Evolutionary conservation across 2,329 filamentous ascomycete species (phyloP).

Genomic region (Fusarium begoniae): DNA sequence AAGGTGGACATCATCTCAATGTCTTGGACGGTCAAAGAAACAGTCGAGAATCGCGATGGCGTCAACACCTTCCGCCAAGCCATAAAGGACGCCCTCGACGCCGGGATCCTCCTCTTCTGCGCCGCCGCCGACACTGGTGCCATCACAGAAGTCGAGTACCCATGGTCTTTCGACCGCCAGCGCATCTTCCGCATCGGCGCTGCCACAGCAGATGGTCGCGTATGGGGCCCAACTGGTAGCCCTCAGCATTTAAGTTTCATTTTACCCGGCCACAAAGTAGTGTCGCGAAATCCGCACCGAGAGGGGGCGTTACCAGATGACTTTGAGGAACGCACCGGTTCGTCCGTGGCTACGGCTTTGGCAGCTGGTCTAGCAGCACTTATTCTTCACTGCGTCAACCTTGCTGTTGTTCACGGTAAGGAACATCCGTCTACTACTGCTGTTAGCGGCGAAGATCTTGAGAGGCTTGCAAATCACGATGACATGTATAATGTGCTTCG

Average conservation of each 20-base stretch:
- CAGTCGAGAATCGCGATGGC: background rate
- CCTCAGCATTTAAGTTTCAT: background rate
- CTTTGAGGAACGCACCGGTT: constrained; percentile 23
- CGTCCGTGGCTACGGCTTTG: constrained; percentile 42
- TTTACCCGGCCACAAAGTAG: constrained; percentile 3
- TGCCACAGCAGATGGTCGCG: constrained; percentile 3
- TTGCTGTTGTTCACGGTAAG: background rate
- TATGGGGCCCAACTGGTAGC: background rate
- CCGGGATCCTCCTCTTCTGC: background rate
- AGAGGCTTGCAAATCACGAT: background rate
- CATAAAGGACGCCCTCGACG: background rate
- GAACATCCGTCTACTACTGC: background rate
- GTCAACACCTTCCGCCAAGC: background rate
- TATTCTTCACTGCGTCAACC: constrained; percentile 6
- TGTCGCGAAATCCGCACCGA: background rate
- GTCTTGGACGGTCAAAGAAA: constrained; percentile 19
- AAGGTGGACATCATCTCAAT: constrained; percentile 23
- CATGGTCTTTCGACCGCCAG: background rate
- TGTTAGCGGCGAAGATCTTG: background rate
- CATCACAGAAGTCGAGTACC: background rate
- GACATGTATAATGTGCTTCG: background rate
- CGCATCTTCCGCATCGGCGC: constrained; percentile 18
- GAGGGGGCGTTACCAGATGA: background rate
- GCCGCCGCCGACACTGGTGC: background rate
- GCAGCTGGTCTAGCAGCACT: constrained; percentile 43